Conservation (phyloP, 2,329 filamentous ascomycete genomes). For the Coniochaeta sp. region DNA sequence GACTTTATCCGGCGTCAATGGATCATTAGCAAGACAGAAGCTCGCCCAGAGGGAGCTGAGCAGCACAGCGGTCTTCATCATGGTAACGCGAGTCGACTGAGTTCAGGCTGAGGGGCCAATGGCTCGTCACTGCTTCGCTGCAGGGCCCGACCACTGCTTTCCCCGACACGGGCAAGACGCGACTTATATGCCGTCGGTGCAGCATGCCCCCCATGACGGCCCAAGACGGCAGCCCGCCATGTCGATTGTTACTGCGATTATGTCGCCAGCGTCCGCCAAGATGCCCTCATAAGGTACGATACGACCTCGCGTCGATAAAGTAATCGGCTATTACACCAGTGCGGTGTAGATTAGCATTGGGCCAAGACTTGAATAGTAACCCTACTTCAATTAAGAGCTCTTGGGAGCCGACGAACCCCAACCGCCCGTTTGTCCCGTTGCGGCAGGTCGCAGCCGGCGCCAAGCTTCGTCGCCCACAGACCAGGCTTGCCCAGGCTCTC, state of each 20-base stretch:
- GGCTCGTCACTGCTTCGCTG: too few relatives aligned
- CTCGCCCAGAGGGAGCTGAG: neutral
- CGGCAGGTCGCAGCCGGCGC: constrained; percentile 2
- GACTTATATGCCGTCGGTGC: too few relatives aligned
- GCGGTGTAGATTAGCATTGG: neutral
- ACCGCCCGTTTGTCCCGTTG: neutral
- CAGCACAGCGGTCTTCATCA: neutral
- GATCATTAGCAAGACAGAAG: constrained; percentile 19
- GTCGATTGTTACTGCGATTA: too few relatives aligned
- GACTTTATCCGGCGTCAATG: constrained; percentile 29
- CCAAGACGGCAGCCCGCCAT: too few relatives aligned
- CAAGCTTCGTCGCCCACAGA: too few relatives aligned
- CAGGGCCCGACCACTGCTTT: too few relatives aligned
- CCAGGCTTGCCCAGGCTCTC: neutral
- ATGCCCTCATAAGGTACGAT: neutral
- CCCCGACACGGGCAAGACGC: too few relatives aligned
- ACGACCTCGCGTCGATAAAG: neutral
- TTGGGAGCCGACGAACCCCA: neutral
- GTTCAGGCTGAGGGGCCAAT: neutral
- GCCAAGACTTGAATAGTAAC: neutral
- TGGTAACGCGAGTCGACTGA: neutral
- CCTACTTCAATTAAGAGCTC: neutral
- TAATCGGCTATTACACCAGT: neutral
- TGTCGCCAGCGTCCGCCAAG: neutral
- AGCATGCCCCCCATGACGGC: too few relatives aligned